phyloP scores from a whole-genome alignment of 225 moss, liverwort and hornwort species.

The Straminergon stramineum region DNA sequence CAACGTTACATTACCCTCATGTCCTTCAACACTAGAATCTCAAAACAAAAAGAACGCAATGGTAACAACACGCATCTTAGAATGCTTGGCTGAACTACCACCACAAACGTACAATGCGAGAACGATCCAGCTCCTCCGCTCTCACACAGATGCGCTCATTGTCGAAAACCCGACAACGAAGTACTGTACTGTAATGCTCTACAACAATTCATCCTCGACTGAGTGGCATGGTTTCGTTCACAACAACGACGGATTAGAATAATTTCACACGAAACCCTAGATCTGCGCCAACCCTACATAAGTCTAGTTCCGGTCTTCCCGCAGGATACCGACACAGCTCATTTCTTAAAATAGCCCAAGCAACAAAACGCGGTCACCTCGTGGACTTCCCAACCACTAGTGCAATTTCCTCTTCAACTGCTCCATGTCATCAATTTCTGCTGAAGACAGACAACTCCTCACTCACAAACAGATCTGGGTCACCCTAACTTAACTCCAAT shows the following conservation, averaged over 20 bases:
- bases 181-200: not conserved
- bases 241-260: not conserved
- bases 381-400: not conserved
- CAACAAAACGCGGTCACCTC: not conserved
- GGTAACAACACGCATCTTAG: not conserved
- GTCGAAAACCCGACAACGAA: not conserved
- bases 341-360: not conserved
- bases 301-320: not conserved
- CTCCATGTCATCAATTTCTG: not conserved
- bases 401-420: not conserved
- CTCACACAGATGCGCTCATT: not conserved
- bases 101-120: not conserved
- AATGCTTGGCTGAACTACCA: not conserved
- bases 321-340: not conserved
- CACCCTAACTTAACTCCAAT: not conserved
- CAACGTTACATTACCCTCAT: constrained; percentile 17
- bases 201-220: not conserved
- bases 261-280: not conserved
- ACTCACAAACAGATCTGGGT: not conserved
- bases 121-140: not conserved
- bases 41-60: not conserved
- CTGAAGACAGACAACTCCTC: not conserved
- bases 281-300: not conserved
- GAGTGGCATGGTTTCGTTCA: not conserved
- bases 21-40: not conserved